Conservation (phyloP, 805 yeast genomes). For the Grigorovia humatica region DNA sequence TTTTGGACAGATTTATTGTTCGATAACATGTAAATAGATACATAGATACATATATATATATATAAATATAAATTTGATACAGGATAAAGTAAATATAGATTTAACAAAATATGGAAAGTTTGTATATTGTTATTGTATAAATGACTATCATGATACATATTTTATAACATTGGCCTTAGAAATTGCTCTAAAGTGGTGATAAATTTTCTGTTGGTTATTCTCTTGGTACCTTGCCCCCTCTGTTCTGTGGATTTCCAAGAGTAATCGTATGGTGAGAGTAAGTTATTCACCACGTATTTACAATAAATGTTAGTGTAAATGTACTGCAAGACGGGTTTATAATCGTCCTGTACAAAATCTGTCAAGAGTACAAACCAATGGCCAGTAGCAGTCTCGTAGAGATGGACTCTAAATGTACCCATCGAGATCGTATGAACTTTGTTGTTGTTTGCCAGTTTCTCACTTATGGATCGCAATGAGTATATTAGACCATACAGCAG, state of each 20-base stretch:
- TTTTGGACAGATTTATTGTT: slow-evolving; percentile 49
- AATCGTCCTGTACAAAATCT: slow-evolving; percentile 36
- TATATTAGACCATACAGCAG: slow-evolving; percentile 77
- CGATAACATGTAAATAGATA: slow-evolving; percentile 9
- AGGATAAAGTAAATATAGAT: neutral
- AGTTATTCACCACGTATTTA: slow-evolving; percentile 22
- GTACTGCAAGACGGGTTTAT: slow-evolving; percentile 22
- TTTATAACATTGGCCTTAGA: slow-evolving; percentile 22
- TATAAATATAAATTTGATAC: neutral
- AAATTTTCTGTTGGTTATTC: slow-evolving; percentile 23
- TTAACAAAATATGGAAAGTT: too few species aligned
- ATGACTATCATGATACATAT: too few species aligned
- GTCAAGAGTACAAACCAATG: slow-evolving; percentile 66
- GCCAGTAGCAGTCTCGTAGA: slow-evolving; percentile 68
- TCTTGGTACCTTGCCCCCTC: slow-evolving; percentile 26
- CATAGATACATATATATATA: neutral
- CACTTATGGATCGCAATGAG: slow-evolving; percentile 66
- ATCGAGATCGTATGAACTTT: slow-evolving; percentile 42
- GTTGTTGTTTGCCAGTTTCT: slow-evolving; percentile 34
- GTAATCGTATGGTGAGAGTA: slow-evolving; percentile 25
- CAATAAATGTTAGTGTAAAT: slow-evolving; percentile 26
- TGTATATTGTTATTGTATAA: too few species aligned
- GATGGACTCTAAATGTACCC: slow-evolving; percentile 68
- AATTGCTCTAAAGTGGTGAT: slow-evolving; percentile 21
- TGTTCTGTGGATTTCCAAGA: slow-evolving; percentile 21